These are phyloP conservation scores for Pichia sp. DNA, from an alignment of 1,139 yeast genomes.

Conservation along the genomic window DNA sequence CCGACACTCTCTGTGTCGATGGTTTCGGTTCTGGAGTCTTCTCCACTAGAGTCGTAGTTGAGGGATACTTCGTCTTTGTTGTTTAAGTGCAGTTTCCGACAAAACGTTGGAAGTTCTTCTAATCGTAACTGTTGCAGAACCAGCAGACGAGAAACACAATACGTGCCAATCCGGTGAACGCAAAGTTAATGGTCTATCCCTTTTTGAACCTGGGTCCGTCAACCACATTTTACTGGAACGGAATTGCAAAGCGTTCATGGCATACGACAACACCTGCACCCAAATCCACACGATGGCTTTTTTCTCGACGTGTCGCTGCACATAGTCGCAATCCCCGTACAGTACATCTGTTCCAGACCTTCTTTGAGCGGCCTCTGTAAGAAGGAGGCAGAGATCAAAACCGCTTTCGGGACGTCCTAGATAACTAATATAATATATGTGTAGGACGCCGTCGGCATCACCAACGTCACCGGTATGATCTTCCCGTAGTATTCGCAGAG, in stretches of 20 bases:
- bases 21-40: background rate
- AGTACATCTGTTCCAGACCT: constrained; percentile 37
- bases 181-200: constrained; percentile 50
- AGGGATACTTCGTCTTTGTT: background rate
- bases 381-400: constrained; percentile 19
- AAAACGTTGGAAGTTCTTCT: constrained; percentile 14
- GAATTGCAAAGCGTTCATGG: constrained; percentile 44
- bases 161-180: constrained; percentile 30
- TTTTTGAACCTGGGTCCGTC: constrained; percentile 43
- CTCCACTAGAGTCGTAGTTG: background rate
- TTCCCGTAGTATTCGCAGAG: constrained; percentile 19
- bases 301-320: constrained; percentile 44
- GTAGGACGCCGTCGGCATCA: constrained; percentile 12
- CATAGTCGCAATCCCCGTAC: constrained; percentile 47
- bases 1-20: background rate
- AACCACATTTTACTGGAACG: constrained; percentile 44
- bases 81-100: constrained; percentile 18
- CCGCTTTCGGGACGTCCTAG: constrained; percentile 14
- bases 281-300: constrained; percentile 45
- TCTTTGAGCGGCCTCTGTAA: constrained; percentile 9
- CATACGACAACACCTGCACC: constrained; percentile 49
- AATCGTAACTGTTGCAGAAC: constrained; percentile 22
- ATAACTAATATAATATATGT: constrained; percentile 15
- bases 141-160: constrained; percentile 15
- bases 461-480: constrained; percentile 11